Base-by-base conservation (phyloP, 2,329 filamentous ascomycete species). In the Alternaria atra region DNA sequence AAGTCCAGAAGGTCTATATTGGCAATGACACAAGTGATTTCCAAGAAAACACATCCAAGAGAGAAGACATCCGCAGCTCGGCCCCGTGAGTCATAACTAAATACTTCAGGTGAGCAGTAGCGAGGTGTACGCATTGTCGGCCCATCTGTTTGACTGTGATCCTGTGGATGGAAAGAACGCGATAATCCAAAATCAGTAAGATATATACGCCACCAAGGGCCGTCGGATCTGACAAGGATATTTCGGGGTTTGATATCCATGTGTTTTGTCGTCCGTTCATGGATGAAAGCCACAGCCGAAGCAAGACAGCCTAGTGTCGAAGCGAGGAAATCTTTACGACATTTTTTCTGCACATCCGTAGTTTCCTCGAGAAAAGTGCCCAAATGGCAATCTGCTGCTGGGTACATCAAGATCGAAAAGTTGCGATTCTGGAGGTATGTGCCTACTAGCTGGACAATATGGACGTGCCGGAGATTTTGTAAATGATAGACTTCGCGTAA, bases 231-330 rank as follows among this genome's bases (percentile, higher is more conserved):
- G 23, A 70, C 44, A 5, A 70, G 63, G 4, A 72, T 63, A 15
- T 71, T 71, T 1, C 55, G 44, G 1, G 70, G 69, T 32, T 73
- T 71, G 8, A 73, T 68, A 13, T 71, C 68, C 63, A 70, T 67
- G 37, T 73, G 69, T 25, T 58, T 65, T 2, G 61, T 69, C 0
- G 51, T 56, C 4, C 58, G n/a, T 1, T 17, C 4, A 12, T 73
- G 68, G 2, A 69, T 42, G 13, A 27, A 51, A 10, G 13, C 47
- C 6, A 51, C 6, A 6, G 32, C 47, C 1, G 47, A 25, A 7
- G 47, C 0, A 6, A 37, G 47, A 3, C 47, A 50, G 8, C 46
- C 32, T 5, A 50, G 6, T 1, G 46, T 9, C 12, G 4, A 3
- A 35, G 0, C 1, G 6, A 50, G 32, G 7, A n/a, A 34, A 57